Conservation (phyloP, 1,284 basidiomycete species). For the Rhodotorula sp. region DNA sequence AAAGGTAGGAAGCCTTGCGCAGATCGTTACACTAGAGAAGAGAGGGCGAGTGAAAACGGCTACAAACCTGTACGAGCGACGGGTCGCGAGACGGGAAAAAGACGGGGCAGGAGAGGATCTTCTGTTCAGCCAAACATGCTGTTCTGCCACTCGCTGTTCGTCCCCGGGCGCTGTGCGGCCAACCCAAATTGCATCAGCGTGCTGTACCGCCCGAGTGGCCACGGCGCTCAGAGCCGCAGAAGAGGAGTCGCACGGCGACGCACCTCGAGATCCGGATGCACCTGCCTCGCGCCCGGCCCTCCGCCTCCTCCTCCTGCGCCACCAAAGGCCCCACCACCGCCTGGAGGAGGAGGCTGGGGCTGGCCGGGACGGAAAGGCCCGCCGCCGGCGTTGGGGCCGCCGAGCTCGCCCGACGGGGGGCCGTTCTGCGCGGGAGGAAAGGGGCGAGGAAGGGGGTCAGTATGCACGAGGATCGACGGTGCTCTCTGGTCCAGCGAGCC, state of each 20-base stretch:
- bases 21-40: not conserved
- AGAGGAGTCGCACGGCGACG: not conserved
- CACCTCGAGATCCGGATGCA: slow-evolving; percentile 30
- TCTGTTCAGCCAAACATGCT: slow-evolving; percentile 12
- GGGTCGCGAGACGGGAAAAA: not conserved
- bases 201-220: not conserved
- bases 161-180: slow-evolving; percentile 1
- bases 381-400: slow-evolving; percentile 12
- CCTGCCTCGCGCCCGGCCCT: slow-evolving; percentile 9
- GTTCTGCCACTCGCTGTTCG: slow-evolving; percentile 14
- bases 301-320: not conserved
- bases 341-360: not conserved
- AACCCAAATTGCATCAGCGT: too few relatives aligned
- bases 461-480: not conserved
- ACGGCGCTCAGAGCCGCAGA: not conserved
- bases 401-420: slow-evolving; percentile 6
- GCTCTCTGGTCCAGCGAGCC: too few relatives aligned
- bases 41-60: not conserved
- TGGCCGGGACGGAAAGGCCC: slow-evolving; percentile 18
- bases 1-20: too few relatives aligned
- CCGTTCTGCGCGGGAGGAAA: slow-evolving; percentile 23
- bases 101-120: not conserved
- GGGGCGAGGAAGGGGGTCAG: not conserved
- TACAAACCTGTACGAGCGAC: not conserved
- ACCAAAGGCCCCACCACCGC: not conserved